phyloP scores from a whole-genome alignment of 331 rosid genomes.

The Arachis monticola region DNA sequence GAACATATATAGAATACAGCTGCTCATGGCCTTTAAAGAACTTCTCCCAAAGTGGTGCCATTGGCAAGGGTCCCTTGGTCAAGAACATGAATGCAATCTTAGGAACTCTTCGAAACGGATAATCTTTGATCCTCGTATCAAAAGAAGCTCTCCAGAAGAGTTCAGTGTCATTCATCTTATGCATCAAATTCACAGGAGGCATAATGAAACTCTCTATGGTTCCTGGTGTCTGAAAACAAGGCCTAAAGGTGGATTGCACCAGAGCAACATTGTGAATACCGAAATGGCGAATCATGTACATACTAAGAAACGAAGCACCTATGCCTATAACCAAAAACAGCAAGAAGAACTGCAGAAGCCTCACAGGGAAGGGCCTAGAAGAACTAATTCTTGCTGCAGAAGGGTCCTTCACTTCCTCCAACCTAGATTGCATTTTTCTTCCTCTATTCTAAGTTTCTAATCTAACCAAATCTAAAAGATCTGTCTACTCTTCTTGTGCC shows the following conservation, averaged over 20 bases:
- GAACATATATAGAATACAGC: slow-evolving; percentile 79
- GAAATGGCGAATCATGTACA: slow-evolving; percentile 73
- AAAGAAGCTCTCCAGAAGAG: slow-evolving; percentile 86
- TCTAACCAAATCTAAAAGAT: slow-evolving; percentile 44
- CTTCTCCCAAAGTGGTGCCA: slow-evolving; percentile 93
- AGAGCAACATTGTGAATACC: slow-evolving; percentile 58
- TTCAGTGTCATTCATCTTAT: slow-evolving; percentile 78
- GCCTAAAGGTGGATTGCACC: slow-evolving; percentile 48
- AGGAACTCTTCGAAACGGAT: slow-evolving; percentile 78
- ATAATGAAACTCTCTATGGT: slow-evolving; percentile 66
- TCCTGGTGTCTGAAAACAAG: slow-evolving; percentile 59
- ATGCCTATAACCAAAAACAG: slow-evolving; percentile 71
- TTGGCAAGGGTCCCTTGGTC: slow-evolving; percentile 93
- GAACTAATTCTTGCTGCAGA: slow-evolving; percentile 51
- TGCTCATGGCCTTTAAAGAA: slow-evolving; percentile 71
- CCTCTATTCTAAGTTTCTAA: slow-evolving; percentile 29
- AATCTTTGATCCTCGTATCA: slow-evolving; percentile 58
- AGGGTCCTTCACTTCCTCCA: slow-evolving; percentile 91
- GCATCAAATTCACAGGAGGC: slow-evolving; percentile 72
- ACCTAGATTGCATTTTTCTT: slow-evolving; percentile 58
- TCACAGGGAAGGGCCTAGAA: slow-evolving; percentile 70
- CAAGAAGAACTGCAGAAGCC: slow-evolving; percentile 69
- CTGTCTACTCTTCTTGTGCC: slow-evolving; percentile 19
- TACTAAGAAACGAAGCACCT: slow-evolving; percentile 74
- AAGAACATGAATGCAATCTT: slow-evolving; percentile 99